Conservation (phyloP, 805 yeast species). For the Kuraishia hungarica region DNA sequence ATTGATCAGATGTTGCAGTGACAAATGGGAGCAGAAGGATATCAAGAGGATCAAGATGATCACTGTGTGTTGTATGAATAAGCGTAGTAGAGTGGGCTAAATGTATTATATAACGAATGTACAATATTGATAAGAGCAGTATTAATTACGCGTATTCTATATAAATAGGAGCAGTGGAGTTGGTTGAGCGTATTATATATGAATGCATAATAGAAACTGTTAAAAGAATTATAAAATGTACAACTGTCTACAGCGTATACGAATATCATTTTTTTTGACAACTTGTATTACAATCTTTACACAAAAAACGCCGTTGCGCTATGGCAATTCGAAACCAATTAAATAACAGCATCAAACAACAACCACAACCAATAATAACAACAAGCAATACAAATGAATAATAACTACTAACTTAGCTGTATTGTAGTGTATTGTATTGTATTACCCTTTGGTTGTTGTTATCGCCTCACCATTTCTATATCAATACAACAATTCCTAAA, state of each 20-base stretch:
- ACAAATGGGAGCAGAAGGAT: too few species aligned
- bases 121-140: too few species aligned
- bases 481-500: too few species aligned
- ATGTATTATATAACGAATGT: not conserved
- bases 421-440: too few species aligned
- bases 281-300: not conserved
- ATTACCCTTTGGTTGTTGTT: too few species aligned
- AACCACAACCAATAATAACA: not conserved
- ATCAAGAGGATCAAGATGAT: too few species aligned
- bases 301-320: slow-evolving; percentile 1
- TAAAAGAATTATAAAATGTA: too few species aligned
- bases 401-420: not conserved
- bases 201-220: not conserved
- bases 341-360: not conserved
- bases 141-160: too few species aligned
- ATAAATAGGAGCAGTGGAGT: too few species aligned
- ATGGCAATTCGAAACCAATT: not conserved
- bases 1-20: not conserved
- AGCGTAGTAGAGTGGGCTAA: too few species aligned
- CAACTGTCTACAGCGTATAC: not conserved
- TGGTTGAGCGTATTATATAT: not conserved
- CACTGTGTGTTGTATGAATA: too few species aligned
- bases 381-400: not conserved
- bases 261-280: not conserved
- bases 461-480: too few species aligned